Evolutionary conservation across 305 asterid species (phyloP), one percentile per base, ranked within the genome.

Genomic region (Fraxinus greggii): DNA sequence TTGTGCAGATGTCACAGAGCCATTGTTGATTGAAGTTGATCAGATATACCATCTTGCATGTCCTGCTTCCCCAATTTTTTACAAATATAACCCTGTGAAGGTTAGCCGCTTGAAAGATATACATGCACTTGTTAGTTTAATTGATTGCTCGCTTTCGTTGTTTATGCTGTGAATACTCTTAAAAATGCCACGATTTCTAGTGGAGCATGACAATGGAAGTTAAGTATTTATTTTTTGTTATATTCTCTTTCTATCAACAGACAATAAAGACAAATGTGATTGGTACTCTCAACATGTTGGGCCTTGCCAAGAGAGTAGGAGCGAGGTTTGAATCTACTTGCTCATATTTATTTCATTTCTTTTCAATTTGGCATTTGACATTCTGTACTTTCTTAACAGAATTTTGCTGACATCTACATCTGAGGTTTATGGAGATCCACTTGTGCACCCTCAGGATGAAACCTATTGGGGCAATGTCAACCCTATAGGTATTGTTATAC

Each of bases 391-490:
- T 84, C 83, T 70, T 54, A 35, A 83, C 84, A 97, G 99, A 89
- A 95, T 97, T 88, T 87, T 97, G 86, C 88, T 97, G 86, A 97
- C 99, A 38, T 97, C 99, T 72, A 97, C 98, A 65, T 95, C 98
- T 7, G 99, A 95, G 91, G 99, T 97, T 69, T 97, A 97, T 82
- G 98, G 98, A 73, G 99, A 97, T 90, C 99, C 99, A 74, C 94
- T 97, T 13, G 90, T 91, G 82, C 99, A 97, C 84, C 99, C 99
- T 79, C 99, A 97, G 86, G 88, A 92, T 40, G 99, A 97, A 85
- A 95, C 92, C 81, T 97, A 97, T 83, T 97, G 98, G 99, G 99
- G 99, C 88, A 97, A 97, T 81, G 99, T 95, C 80, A 95, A 97
- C 86, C 98, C 98, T 13, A 97, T 93, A 38, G 99, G 99, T 97